These are phyloP conservation scores for Phytophthora idaei DNA, from an alignment of 352 stramenopile genomes.

Conservation along the genomic window DNA sequence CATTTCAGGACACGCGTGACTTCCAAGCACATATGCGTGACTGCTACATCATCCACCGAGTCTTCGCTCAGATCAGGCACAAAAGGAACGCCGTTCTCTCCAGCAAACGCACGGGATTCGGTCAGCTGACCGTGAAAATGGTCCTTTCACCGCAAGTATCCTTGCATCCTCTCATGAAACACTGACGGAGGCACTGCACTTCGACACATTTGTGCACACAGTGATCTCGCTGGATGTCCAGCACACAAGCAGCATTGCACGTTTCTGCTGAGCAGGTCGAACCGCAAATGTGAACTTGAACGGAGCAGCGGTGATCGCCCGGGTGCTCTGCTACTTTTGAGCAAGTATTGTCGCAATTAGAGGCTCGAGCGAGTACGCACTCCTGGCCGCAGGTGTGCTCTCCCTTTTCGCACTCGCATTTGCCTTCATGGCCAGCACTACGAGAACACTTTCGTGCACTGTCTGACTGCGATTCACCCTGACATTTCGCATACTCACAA, in stretches of 20 bases:
- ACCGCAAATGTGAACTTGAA: neutral
- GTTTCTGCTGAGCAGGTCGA: neutral
- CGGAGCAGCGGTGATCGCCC: neutral
- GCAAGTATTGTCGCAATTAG: neutral
- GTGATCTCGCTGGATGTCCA: neutral
- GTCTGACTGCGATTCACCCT: neutral
- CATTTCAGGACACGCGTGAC: neutral
- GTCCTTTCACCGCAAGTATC: neutral
- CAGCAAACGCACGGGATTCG: neutral
- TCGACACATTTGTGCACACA: neutral
- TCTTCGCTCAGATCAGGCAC: neutral
- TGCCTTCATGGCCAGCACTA: neutral
- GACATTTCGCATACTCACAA: neutral
- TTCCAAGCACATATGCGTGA: neutral
- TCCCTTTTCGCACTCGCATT: neutral
- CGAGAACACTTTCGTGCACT: neutral
- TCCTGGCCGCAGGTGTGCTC: neutral
- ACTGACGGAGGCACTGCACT: neutral
- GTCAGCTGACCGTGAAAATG: neutral
- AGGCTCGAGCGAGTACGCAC: neutral
- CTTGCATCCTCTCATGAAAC: neutral
- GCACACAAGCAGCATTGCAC: neutral
- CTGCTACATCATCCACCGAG: neutral
- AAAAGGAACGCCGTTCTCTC: neutral
- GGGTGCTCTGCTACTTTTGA: neutral